A percentile compares a stretch with the other conserved stretches of the same genome.
Conservation (phyloP, 2,329 filamentous ascomycete genomes). For the Dothideomycetidae sp. region DNA sequence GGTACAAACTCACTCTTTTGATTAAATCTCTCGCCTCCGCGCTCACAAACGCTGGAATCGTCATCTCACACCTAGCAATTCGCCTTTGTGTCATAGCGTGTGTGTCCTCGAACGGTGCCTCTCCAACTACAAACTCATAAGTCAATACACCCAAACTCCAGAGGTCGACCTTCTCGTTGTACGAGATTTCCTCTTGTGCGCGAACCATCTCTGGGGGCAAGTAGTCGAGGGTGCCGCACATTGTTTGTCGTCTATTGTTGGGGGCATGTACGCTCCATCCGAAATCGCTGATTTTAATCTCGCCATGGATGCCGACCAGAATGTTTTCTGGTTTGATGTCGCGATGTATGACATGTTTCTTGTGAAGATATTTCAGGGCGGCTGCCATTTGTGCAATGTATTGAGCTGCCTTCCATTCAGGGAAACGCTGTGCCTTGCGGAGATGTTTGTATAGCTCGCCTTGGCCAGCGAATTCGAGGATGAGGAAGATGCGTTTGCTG, state of each 20-base stretch:
- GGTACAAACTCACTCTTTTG: conserved; percentile 15
- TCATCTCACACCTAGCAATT: conserved; percentile 15
- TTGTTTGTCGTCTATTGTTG: conserved; percentile 15
- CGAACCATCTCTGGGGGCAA: conserved; percentile 16
- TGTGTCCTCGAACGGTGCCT: conserved; percentile 15
- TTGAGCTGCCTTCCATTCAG: conserved; percentile 14
- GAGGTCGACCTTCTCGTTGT: conserved; percentile 15
- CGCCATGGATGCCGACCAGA: conserved; percentile 14
- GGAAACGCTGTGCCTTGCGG: conserved; percentile 13
- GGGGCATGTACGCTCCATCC: conserved; percentile 15
- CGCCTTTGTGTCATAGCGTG: conserved; percentile 14
- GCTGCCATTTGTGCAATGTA: conserved; percentile 14
- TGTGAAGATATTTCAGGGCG: conserved; percentile 14
- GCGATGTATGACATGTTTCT: conserved; percentile 15
- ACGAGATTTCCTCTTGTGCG: conserved; percentile 13
- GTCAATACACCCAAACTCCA: conserved; percentile 15
- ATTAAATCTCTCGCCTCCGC: conserved; percentile 14
- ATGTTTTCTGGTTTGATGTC: conserved; percentile 16
- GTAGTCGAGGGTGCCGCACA: conserved; percentile 15
- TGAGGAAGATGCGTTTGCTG: conserved; percentile 15
- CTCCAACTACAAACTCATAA: conserved; percentile 14
- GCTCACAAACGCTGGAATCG: conserved; percentile 14
- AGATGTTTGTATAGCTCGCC: conserved; percentile 15
- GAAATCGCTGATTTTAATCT: conserved; percentile 15
- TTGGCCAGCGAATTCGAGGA: conserved; percentile 14